Evolutionary conservation across 257 asterid species (phyloP).

Genomic region (Nicotiana otophora): DNA sequence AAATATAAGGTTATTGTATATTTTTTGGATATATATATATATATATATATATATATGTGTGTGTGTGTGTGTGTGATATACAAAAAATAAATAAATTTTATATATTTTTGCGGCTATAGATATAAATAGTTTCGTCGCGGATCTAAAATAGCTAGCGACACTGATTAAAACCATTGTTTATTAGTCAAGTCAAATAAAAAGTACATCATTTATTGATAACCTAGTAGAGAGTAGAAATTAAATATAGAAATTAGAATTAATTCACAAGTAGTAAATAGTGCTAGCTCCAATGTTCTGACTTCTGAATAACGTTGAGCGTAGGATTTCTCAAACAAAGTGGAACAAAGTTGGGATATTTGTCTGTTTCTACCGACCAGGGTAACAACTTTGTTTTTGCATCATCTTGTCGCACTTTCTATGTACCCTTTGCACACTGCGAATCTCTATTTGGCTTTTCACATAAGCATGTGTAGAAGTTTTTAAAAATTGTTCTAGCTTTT

Average conservation of each 20-base stretch:
- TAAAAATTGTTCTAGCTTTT: neutral
- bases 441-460: neutral
- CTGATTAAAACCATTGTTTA: no score
- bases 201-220: neutral
- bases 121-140: no score
- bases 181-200: no score
- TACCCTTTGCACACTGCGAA: neutral
- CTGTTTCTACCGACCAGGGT: slow-evolving; percentile 43
- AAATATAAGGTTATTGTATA: no score
- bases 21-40: no score
- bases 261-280: neutral
- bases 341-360: slow-evolving; percentile 35
- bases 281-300: neutral
- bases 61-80: no score
- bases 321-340: slow-evolving; percentile 9
- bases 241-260: neutral
- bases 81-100: no score
- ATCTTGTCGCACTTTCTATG: slow-evolving; percentile 2
- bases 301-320: neutral
- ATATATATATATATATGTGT: no score
- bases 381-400: slow-evolving; percentile 44
- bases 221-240: neutral
- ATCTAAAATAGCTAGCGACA: neutral
- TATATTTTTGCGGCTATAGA: no score
- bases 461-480: neutral